Evolutionary conservation across 371 early-diverging fungal species (phyloP).

Genomic region (Mucor piriformis): DNA sequence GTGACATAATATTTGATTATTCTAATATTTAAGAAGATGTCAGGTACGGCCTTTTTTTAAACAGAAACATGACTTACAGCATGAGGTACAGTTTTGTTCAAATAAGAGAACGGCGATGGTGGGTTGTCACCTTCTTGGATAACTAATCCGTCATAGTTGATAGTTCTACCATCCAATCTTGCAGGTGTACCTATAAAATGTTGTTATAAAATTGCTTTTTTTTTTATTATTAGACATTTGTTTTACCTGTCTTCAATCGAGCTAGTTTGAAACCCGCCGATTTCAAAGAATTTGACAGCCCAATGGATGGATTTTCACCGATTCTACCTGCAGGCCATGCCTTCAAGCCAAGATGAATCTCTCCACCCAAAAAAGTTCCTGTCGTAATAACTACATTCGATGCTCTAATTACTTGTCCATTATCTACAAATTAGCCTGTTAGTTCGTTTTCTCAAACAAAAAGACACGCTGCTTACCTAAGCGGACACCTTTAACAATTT

Average conservation of each 20-base stretch:
- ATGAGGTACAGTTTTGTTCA: slow-evolving; percentile 67
- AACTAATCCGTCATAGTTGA: slow-evolving; percentile 67
- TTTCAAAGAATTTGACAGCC: slow-evolving; percentile 74
- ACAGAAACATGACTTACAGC: slow-evolving; percentile 41
- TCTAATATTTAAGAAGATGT: slow-evolving; percentile 21
- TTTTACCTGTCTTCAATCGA: slow-evolving; percentile 75
- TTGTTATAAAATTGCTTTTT: neutral
- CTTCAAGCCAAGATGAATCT: slow-evolving; percentile 79
- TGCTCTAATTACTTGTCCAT: slow-evolving; percentile 70
- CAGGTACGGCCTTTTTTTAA: no score
- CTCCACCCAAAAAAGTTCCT: slow-evolving; percentile 85
- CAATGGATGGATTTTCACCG: slow-evolving; percentile 76
- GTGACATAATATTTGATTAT: slow-evolving; percentile 74
- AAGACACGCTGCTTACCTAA: slow-evolving; percentile 28
- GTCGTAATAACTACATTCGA: slow-evolving; percentile 82
- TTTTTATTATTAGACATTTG: neutral
- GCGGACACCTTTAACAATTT: slow-evolving; percentile 40
- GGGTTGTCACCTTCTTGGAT: slow-evolving; percentile 78
- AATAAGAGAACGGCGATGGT: slow-evolving; percentile 78
- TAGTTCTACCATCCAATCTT: slow-evolving; percentile 74
- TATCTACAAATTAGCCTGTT: slow-evolving; percentile 38
- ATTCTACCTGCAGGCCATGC: slow-evolving; percentile 82
- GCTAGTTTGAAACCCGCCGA: slow-evolving; percentile 77
- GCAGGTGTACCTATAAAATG: slow-evolving; percentile 72
- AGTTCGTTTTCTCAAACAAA: neutral